Evolutionary conservation across 179 eudicot species (phyloP).

Genomic region (Actinidia arguta): DNA sequence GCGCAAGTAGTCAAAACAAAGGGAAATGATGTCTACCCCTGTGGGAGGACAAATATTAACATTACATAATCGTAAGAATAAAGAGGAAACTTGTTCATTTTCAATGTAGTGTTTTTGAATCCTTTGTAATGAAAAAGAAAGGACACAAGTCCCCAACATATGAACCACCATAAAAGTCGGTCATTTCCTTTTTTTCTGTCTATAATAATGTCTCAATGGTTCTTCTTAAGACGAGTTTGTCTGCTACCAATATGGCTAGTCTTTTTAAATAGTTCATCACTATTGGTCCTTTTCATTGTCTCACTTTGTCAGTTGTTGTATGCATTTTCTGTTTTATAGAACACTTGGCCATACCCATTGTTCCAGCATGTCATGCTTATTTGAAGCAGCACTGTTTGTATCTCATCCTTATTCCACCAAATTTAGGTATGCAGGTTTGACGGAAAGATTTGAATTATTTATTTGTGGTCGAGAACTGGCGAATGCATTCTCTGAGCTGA

Average conservation of each 20-base stretch:
- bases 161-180: too few relatives aligned
- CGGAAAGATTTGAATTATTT: slow-evolving; percentile 98
- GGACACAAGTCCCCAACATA: neutral
- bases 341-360: neutral
- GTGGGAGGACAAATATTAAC: too few relatives aligned
- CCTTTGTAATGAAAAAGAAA: neutral
- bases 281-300: neutral
- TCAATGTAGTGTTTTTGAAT: neutral
- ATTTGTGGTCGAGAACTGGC: slow-evolving; percentile 98
- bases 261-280: neutral
- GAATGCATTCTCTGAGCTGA: slow-evolving; percentile 97
- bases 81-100: too few relatives aligned
- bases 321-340: slow-evolving; percentile 4
- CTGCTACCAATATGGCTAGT: neutral
- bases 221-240: neutral
- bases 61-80: too few relatives aligned
- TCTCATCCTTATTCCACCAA: slow-evolving; percentile 16
- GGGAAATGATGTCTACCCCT: too few relatives aligned
- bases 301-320: neutral
- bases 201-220: neutral
- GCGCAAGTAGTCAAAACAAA: too few relatives aligned
- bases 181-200: neutral
- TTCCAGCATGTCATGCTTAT: neutral
- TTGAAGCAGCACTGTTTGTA: slow-evolving; percentile 4
- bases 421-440: slow-evolving; percentile 79